Evolutionary conservation across 2,329 filamentous ascomycete genomes (phyloP), one percentile per base, ranked within the genome.

Genomic region (Monosporascus sp.): DNA sequence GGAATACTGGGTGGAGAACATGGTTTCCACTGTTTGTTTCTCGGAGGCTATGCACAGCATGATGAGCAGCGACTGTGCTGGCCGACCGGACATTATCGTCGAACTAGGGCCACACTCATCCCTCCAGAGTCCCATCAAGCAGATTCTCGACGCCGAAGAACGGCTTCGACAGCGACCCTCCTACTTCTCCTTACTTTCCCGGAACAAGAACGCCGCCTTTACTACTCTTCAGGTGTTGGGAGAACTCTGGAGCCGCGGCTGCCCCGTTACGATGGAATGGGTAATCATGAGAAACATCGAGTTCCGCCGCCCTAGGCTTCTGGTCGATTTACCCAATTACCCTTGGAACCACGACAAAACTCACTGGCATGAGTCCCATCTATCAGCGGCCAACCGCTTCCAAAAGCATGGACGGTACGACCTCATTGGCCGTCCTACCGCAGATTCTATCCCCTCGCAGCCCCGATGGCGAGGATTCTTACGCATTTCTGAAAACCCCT

Each of bases 281-380:
- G 59, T 58, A 37, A 54, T 59, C 9, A 60, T 54, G 55, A 58
- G 56, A 18, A 63, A 59, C 27, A 20, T 52, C 5, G 55, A 58
- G 24, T 35, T n/a, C 5, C 25, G 18, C 5, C 49, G 37, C 7
- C 58, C 59, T 4, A 58, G 62, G 49, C 53, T 72, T 20, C 64
- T 82, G 3, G 59, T 68, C 1, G 72, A 76, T 53, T 62, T 83
- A 35, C 80, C 80, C 2, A 68, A 72, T 1, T 82, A 82, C 54
- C 72, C 76, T 2, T 83, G 80, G 79, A 79, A 82, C 31, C 79
- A 82, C 53, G 64, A 68, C 25, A 77, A 72, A 25, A 66, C 62
- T 1, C 80, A 81, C 60, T 82, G 80, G 79, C 72, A 78, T 54
- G 79, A 83, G 54, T 76, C 75, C 1, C 73, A 76, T 41, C 60